phyloP scores from a whole-genome alignment of 225 moss, liverwort and hornwort species.

The Polytrichum formosum region DNA sequence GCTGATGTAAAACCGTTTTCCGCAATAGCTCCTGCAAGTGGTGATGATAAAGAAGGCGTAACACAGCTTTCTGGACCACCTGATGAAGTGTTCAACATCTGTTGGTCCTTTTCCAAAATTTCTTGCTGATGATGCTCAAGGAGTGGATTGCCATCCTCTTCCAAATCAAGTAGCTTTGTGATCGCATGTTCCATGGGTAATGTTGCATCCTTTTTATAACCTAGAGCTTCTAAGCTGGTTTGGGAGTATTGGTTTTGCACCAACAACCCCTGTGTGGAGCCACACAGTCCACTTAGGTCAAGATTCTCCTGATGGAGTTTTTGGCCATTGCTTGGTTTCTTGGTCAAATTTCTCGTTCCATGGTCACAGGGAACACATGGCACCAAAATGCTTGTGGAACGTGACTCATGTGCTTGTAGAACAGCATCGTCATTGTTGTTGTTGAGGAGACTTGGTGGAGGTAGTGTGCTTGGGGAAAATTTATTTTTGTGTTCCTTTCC shows the following conservation, averaged over 20 bases:
- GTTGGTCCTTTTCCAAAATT: neutral
- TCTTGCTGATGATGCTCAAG: neutral
- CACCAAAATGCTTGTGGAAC: neutral
- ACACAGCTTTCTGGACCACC: neutral
- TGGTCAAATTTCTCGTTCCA: too few relatives aligned
- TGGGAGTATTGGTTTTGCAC: neutral
- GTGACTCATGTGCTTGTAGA: neutral
- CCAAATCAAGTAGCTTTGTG: neutral
- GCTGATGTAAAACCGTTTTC: too few relatives aligned
- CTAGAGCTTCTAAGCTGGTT: neutral
- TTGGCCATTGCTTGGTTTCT: too few relatives aligned
- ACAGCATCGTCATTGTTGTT: neutral
- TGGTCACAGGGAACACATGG: too few relatives aligned
- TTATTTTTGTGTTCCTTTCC: too few relatives aligned
- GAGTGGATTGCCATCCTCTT: neutral
- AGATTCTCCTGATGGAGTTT: too few relatives aligned
- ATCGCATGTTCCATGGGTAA: neutral
- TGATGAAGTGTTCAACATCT: neutral
- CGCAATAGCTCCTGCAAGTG: too few relatives aligned
- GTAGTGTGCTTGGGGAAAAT: too few relatives aligned
- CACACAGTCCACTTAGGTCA: too few relatives aligned
- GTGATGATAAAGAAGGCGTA: too few relatives aligned
- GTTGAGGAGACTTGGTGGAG: neutral
- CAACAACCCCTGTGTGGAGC: neutral
- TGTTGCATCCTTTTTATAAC: neutral